These are phyloP conservation scores for Pleomassaria siparia DNA, from an alignment of 2,329 filamentous ascomycete species.

Conservation along the genomic window DNA sequence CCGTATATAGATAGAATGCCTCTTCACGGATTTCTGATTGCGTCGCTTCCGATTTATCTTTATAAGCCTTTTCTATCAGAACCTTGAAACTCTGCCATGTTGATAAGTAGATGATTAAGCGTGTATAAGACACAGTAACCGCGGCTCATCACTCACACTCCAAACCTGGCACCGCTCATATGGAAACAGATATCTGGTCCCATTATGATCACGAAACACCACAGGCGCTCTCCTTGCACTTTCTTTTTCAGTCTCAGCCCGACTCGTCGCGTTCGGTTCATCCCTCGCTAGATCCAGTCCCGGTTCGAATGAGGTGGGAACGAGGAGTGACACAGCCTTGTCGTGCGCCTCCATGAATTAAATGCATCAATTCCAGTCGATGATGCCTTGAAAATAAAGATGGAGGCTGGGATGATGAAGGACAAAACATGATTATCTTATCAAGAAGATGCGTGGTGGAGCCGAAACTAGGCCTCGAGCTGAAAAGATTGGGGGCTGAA, in stretches of 20 bases:
- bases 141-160: constrained; percentile 4
- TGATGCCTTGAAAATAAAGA: too few species aligned
- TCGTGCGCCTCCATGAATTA: not conserved
- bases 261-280: not conserved
- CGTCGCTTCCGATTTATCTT: not conserved
- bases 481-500: too few species aligned
- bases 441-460: too few species aligned
- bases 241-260: not conserved
- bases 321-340: too few species aligned
- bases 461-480: too few species aligned
- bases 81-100: constrained; percentile 10
- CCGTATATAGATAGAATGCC: constrained; percentile 16
- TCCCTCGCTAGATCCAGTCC: not conserved
- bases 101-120: constrained; percentile 2
- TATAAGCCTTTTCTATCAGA: constrained; percentile 18
- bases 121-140: not conserved
- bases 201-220: constrained; percentile 11
- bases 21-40: constrained; percentile 11
- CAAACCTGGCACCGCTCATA: constrained; percentile 9
- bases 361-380: not conserved
- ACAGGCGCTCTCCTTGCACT: not conserved
- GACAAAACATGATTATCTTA: too few species aligned
- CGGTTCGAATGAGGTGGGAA: too few species aligned
- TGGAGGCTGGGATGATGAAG: too few species aligned
- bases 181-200: constrained; percentile 12